phyloP scores from a whole-genome alignment of 2,329 filamentous ascomycete species.

The Trichoderma lentiforme region DNA sequence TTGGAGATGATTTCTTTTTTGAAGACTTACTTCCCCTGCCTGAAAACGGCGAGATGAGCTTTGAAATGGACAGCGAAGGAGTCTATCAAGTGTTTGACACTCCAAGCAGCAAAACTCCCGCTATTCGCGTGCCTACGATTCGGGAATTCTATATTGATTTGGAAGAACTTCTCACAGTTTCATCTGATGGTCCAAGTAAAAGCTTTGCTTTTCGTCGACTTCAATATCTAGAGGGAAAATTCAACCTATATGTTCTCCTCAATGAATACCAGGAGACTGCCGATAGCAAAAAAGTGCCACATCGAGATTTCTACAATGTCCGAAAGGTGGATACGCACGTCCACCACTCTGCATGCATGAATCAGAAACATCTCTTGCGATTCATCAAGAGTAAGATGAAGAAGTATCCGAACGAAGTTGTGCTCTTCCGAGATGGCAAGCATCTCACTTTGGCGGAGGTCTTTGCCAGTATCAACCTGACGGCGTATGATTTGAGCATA shows the following conservation, averaged over 20 bases:
- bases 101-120: slow-evolving; percentile 65
- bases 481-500: slow-evolving; percentile 95
- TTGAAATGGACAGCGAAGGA: slow-evolving; percentile 77
- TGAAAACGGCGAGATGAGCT: slow-evolving; percentile 66
- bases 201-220: slow-evolving; percentile 93
- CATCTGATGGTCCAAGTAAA: slow-evolving; percentile 92
- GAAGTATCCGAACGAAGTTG: slow-evolving; percentile 91
- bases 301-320: slow-evolving; percentile 98
- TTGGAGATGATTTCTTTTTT: slow-evolving; percentile 81
- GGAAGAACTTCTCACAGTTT: slow-evolving; percentile 78
- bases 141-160: slow-evolving; percentile 95
- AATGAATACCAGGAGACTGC: slow-evolving; percentile 98
- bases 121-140: slow-evolving; percentile 86
- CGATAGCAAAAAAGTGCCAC: slow-evolving; percentile 95
- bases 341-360: slow-evolving; percentile 99
- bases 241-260: slow-evolving; percentile 86
- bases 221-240: slow-evolving; percentile 95
- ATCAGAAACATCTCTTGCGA: slow-evolving; percentile 94
- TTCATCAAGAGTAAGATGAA: slow-evolving; percentile 99
- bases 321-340: slow-evolving; percentile 98
- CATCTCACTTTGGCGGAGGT: slow-evolving; percentile 88
- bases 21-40: slow-evolving; percentile 75
- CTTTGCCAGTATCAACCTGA: slow-evolving; percentile 95
- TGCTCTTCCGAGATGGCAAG: slow-evolving; percentile 88
- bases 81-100: slow-evolving; percentile 91